phyloP scores from a whole-genome alignment of 75 land plant species.

The Sequoia sempervirens region DNA sequence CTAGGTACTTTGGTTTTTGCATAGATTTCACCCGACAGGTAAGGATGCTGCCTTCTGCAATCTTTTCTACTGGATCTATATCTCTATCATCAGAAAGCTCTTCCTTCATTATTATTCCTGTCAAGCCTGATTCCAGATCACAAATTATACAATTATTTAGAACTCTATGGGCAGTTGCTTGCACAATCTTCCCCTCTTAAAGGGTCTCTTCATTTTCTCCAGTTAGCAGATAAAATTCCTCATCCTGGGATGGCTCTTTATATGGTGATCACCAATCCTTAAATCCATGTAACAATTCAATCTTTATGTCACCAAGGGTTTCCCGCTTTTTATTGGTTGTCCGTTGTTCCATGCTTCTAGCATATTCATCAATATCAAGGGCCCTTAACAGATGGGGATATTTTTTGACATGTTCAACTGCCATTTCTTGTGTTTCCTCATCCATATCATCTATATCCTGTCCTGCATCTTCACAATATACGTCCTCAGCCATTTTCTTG shows the following conservation, averaged over 20 bases:
- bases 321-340: slow-evolving; percentile 33
- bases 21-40: slow-evolving; percentile 73
- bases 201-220: slow-evolving; percentile 87
- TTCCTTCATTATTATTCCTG: slow-evolving; percentile 57
- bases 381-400: slow-evolving; percentile 46
- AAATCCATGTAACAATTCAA: slow-evolving; percentile 79
- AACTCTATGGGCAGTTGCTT: slow-evolving; percentile 71
- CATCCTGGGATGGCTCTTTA: slow-evolving; percentile 63
- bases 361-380: slow-evolving; percentile 61
- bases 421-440: slow-evolving; percentile 87
- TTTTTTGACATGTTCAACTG: slow-evolving; percentile 85
- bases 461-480: slow-evolving; percentile 46
- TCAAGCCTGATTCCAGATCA: slow-evolving; percentile 77
- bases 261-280: slow-evolving; percentile 71
- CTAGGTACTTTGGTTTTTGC: slow-evolving; percentile 48
- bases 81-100: slow-evolving; percentile 69
- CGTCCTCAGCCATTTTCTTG: slow-evolving; percentile 79
- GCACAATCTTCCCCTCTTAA: slow-evolving; percentile 68
- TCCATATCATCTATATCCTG: slow-evolving; percentile 59
- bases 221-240: slow-evolving; percentile 66
- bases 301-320: slow-evolving; percentile 62
- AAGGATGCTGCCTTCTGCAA: slow-evolving; percentile 70
- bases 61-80: slow-evolving; percentile 38
- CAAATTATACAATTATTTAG: slow-evolving; percentile 52
- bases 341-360: slow-evolving; percentile 26